Evolutionary conservation across 2,329 filamentous ascomycete genomes (phyloP), one percentile per base, ranked within the genome.

Genomic region (Colletotrichum magnum): DNA sequence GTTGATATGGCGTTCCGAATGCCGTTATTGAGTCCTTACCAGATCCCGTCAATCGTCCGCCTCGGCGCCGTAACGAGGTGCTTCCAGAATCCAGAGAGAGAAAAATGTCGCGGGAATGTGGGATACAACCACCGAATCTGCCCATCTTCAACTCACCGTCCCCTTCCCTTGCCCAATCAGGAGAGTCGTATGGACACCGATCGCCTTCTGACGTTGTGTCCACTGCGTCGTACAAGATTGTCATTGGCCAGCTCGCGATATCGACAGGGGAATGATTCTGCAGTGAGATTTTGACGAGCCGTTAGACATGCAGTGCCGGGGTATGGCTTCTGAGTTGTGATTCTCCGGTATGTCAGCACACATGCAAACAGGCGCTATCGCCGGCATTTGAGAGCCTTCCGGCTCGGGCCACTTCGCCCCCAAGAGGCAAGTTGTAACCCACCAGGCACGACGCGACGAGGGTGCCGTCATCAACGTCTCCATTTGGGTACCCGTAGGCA

Each of bases 211-310:
- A 18, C 21, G 47, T 18, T 26, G 26, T 9, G 50, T 21, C 24
- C 26, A 52, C 7, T 15, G 4, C 13, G 50, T 28, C 47, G 9
- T 10, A 12, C 47, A 47, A n/a, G 47, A 9, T 13, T 10, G 7
- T 3, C 7, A 52, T 58, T 58, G 56, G 56, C 6, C 36, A 16
- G 1, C 12, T 26, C 54, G 39, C 36, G 18, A 24, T 18, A 24
- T 21, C 1, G 45, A 51, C 18, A 51, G 45, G 57, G 57, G 48
- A 39, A 26, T 2, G 32, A 21, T 1, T 47, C 47, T 60, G 58
- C 58, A 60, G 58, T 52, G 43, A 60, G 48, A 39, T 43, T 60
- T 51, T 32, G 47, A 12, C 15, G 47, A 28, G 21, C 56, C n/a
- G 7, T 13, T 51, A 36, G 39, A 16, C 28, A 41, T 39, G 45